Base-by-base conservation (phyloP, 1,284 basidiomycete genomes). In the Leucoagaricus sp. region DNA sequence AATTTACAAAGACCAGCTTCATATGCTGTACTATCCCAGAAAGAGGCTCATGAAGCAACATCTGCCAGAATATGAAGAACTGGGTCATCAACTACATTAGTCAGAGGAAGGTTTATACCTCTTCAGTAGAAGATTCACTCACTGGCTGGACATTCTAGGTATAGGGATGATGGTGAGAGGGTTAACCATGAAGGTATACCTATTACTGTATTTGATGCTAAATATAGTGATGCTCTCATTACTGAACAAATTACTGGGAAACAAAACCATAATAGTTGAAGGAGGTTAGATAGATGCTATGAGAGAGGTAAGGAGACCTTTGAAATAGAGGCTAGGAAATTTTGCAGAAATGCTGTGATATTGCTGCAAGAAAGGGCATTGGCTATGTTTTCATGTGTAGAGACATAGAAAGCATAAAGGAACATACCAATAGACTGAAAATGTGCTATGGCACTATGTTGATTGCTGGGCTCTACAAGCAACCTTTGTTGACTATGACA, bases 1-100 rank as follows among this genome's bases (percentile, higher is more conserved):
- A 73, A 75, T 53, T 76, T 76, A 2, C 67, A 62, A 0, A 75
- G 58, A 3, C 67, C 72, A 2, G 74, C 60, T 0, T 73, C 68
- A 57, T 74, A 74, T 21, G 62, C 57, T 0, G 40, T 31, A 0
- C 67, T 40, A 50, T 72, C 68, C 0, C 53, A 15, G 2, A 75
- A 59, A 0, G 70, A 72, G 0, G 62, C 61, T 12, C 53, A 49
- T 0, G 65, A 65, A 0, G 73, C 72, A 3, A 60, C 6, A 6
- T 59, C 25, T 1, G 62, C 60, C 7, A 74, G 36, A n/a, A 46
- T 26, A 10, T 33, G 28, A 0, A 75, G 56, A 2, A 70, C 26
- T 2, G 69, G 68, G 36, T 63, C 15, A 17, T 61, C 23, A 5
- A 75, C 60, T 0, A 61, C 61, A 0, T 57, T 40, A 0, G 58